These are phyloP conservation scores for Sugiyamaella sp. DNA, from an alignment of 1,139 yeast species.

Conservation along the genomic window DNA sequence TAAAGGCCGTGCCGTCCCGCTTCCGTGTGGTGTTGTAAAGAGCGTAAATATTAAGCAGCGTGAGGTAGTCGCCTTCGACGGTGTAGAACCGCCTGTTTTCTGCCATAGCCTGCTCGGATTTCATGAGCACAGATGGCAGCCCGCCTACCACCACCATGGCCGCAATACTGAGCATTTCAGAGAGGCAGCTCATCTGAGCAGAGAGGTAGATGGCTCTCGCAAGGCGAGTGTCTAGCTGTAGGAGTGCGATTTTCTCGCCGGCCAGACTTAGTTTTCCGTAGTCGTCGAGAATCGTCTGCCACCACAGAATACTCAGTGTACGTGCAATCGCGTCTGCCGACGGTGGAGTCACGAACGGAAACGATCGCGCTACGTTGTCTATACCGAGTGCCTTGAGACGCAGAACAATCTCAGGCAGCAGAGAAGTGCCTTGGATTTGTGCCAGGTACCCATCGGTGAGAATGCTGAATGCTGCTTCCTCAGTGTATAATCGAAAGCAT, in stretches of 20 bases:
- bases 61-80: slow-evolving; percentile 87
- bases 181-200: slow-evolving; percentile 54
- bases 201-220: slow-evolving; percentile 29
- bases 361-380: slow-evolving; percentile 76
- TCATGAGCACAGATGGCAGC: slow-evolving; percentile 73
- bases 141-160: slow-evolving; percentile 74
- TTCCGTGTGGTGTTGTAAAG: slow-evolving; percentile 53
- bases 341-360: slow-evolving; percentile 90
- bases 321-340: slow-evolving; percentile 78
- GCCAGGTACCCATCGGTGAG: slow-evolving; percentile 81
- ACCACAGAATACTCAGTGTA: slow-evolving; percentile 56
- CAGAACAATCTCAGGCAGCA: slow-evolving; percentile 75
- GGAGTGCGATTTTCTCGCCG: slow-evolving; percentile 79
- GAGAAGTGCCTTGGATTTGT: slow-evolving; percentile 69
- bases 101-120: slow-evolving; percentile 63
- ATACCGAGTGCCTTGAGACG: slow-evolving; percentile 82
- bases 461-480: slow-evolving; percentile 65
- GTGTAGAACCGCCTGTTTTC: slow-evolving; percentile 64
- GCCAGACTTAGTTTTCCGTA: slow-evolving; percentile 74
- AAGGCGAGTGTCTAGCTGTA: slow-evolving; percentile 58
- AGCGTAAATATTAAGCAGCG: slow-evolving; percentile 76
- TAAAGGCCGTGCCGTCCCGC: slow-evolving; percentile 14
- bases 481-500: slow-evolving; percentile 85
- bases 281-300: slow-evolving; percentile 75
- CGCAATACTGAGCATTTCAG: slow-evolving; percentile 77